A percentile compares a stretch with the other conserved stretches of the same genome.
These are phyloP conservation scores for Bocquillonia castaneifolia DNA, from an alignment of 441 rosid genomes.

Conservation along the genomic window DNA sequence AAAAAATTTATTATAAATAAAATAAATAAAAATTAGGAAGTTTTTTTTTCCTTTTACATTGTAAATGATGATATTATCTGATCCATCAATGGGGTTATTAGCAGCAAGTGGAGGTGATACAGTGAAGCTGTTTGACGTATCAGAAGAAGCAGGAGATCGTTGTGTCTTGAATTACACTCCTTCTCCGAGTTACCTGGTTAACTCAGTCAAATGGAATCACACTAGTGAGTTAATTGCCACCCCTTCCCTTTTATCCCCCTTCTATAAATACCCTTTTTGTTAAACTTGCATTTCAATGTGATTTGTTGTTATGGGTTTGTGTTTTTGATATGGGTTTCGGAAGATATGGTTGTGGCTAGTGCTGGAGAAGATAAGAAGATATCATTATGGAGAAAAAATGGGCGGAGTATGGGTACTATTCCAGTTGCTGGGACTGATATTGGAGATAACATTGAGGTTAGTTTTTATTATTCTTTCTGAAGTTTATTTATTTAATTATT, in stretches of 20 bases:
- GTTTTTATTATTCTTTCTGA: neutral
- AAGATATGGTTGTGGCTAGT: conserved; percentile 92
- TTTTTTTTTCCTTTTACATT: neutral
- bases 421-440: conserved; percentile 66
- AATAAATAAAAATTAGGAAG: neutral
- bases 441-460: conserved; percentile 74
- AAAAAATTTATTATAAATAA: no score
- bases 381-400: conserved; percentile 76
- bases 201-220: conserved; percentile 91
- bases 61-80: conserved; percentile 50
- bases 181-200: conserved; percentile 58
- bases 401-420: conserved; percentile 71
- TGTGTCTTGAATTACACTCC: conserved; percentile 71
- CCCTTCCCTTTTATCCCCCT: no score
- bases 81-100: conserved; percentile 62
- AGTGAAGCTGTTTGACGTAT: conserved; percentile 78
- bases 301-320: neutral
- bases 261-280: neutral
- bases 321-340: conserved; percentile 9
- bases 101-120: conserved; percentile 89
- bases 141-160: conserved; percentile 69
- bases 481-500: no score
- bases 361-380: conserved; percentile 94
- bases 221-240: conserved; percentile 48
- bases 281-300: neutral